These are phyloP conservation scores for Hortaea werneckii DNA, from an alignment of 2,329 filamentous ascomycete species.

Conservation along the genomic window DNA sequence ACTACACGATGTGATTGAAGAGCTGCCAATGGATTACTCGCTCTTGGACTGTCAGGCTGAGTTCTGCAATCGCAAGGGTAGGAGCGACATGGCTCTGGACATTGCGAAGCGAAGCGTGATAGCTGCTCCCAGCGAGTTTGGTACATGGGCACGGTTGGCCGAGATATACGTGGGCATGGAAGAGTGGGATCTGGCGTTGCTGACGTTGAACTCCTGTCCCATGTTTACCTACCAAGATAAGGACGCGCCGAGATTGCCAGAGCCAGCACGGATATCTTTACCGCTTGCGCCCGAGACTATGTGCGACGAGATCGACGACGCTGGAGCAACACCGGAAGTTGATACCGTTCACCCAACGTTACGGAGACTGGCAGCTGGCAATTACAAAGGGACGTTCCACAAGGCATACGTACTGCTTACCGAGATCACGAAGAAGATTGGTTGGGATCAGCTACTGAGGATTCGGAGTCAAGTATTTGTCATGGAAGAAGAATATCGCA, in stretches of 20 bases:
- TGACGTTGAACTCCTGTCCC: conserved; percentile 93
- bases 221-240: conserved; percentile 99
- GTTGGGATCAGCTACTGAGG: conserved; percentile 91
- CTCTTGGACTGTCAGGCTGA: conserved; percentile 90
- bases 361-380: conserved; percentile 72
- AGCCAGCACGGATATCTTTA: conserved; percentile 76
- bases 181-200: conserved; percentile 90
- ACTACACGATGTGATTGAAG: conserved; percentile 76
- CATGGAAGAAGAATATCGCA: conserved; percentile 97
- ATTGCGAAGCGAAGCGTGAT: conserved; percentile 92
- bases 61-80: conserved; percentile 81
- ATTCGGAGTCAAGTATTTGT: conserved; percentile 96
- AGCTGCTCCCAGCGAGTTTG: conserved; percentile 91
- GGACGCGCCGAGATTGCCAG: conserved; percentile 87
- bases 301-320: conserved; percentile 92
- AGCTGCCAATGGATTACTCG: conserved; percentile 94
- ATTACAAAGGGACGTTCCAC: conserved; percentile 90
- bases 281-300: conserved; percentile 81
- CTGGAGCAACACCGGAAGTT: conserved; percentile 62
- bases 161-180: conserved; percentile 91
- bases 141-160: conserved; percentile 87
- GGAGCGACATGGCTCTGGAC: conserved; percentile 76
- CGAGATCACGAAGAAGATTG: conserved; percentile 91
- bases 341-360: conserved; percentile 84
- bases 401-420: conserved; percentile 91